Evolutionary conservation across 2,329 filamentous ascomycete species (phyloP), one percentile per base, ranked within the genome.

Genomic region (Calycina marina): DNA sequence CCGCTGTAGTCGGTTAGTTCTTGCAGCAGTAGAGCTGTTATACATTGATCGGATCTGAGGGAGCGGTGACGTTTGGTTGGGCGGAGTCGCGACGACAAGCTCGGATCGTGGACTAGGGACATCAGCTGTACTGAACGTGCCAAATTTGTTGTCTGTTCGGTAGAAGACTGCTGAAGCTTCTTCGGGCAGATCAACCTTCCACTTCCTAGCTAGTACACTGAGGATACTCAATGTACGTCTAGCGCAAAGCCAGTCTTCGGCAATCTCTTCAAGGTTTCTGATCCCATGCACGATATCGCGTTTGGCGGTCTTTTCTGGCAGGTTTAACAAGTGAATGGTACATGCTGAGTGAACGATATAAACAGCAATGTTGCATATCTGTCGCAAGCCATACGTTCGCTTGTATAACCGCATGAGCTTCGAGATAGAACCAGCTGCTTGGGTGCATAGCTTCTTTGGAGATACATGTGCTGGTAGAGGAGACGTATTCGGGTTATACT

Each of bases 321-420:
- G 62, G 44, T 94, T 94, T 20, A 98, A 72, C 13, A 98, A 61
- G 48, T 96, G 90, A 24, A 96, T 92, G 0, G 85, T 94, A 52
- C 85, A 93, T 17, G 90, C 86, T 4, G 84, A 90, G 54, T 96
- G 88, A 0, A 81, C 69, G 57, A 96, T 94, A 55, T 98, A 98
- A 1, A 96, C 85, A 3, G 81, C 86, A 46, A 96, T 84, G 49
- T 96, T 96, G 58, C 83, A 93, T 18, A 98, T 93, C 52, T 96
- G 88, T 4, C 84, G 75, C 9, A 96, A 60, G 6, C 88, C 84
- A 55, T 93, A 92, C 1, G 77, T 77, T 44, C 88, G 83, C 55
- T 93, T 94, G 58, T 96, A 98, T 2, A 94, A 61, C 1, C 90
- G 76, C 59, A 94, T 77, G n/a, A 94, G 62, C 50, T 94, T 96